A percentile compares a stretch with the other conserved stretches of the same genome.
phyloP scores from a whole-genome alignment of 2,329 filamentous ascomycete genomes.

The Pestalotiopsis sp. region DNA sequence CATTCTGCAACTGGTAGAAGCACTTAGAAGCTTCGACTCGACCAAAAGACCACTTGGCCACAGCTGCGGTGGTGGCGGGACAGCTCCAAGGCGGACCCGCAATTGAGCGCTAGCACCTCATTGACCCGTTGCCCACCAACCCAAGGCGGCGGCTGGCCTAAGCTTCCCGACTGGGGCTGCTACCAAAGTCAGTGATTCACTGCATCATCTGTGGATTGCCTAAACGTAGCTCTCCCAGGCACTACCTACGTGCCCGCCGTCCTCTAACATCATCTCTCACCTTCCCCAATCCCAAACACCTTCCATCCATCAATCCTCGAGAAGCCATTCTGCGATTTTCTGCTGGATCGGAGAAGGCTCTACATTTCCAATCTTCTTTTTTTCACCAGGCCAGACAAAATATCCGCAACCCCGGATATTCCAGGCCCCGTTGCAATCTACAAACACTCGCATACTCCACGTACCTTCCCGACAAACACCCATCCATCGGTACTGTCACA shows the following conservation, averaged over 20 bases:
- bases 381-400: neutral
- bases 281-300: slow-evolving; percentile 2
- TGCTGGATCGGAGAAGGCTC: slow-evolving; percentile 3
- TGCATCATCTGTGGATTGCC: slow-evolving; percentile 14
- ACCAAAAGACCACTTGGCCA: slow-evolving; percentile 12
- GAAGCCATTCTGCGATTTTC: slow-evolving; percentile 1
- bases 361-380: neutral
- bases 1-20: slow-evolving; percentile 5
- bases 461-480: neutral
- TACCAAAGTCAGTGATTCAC: neutral
- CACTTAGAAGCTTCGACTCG: slow-evolving; percentile 12
- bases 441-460: neutral
- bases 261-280: neutral
- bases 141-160: neutral
- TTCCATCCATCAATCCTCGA: slow-evolving; percentile 5
- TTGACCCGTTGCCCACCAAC: neutral
- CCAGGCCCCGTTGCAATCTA: neutral
- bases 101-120: neutral
- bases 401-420: neutral
- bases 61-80: slow-evolving; percentile 9
- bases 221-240: neutral
- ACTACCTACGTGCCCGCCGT: neutral
- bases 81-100: neutral
- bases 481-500: neutral
- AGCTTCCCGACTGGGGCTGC: slow-evolving; percentile 8